These are phyloP conservation scores for Clarireedia hainanense DNA, from an alignment of 2,329 filamentous ascomycete genomes.

Conservation along the genomic window DNA sequence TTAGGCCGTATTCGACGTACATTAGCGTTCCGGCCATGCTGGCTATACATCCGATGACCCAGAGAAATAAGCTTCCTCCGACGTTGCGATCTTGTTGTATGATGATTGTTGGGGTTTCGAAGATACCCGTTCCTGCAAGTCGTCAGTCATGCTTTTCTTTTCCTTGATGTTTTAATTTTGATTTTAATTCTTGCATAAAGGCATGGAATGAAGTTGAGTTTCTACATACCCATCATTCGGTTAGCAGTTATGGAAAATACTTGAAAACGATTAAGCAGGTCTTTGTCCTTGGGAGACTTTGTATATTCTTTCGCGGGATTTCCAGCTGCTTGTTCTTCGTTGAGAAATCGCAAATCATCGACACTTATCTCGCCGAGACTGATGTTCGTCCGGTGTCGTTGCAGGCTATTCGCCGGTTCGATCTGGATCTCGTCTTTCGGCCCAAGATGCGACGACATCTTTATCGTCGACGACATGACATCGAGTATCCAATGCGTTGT, in stretches of 20 bases:
- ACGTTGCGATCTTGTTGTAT: constrained; percentile 38
- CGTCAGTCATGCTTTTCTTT: background rate
- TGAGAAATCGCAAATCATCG: background rate
- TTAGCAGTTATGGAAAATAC: constrained; percentile 3
- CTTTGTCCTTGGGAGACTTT: background rate
- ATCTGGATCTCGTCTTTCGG: background rate
- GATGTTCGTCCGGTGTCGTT: background rate
- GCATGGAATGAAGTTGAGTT: no score
- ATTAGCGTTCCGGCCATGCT: constrained; percentile 18
- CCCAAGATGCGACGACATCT: background rate
- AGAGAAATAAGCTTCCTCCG: constrained; percentile 44
- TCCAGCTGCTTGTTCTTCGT: background rate
- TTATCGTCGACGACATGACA: background rate
- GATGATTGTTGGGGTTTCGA: constrained; percentile 47
- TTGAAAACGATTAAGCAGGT: constrained; percentile 7
- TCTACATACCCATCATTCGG: constrained; percentile 5
- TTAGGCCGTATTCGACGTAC: constrained; percentile 42
- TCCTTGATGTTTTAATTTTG: no score
- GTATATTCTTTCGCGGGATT: constrained; percentile 1
- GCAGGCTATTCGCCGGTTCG: background rate
- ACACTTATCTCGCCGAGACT: background rate
- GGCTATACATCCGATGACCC: constrained; percentile 39
- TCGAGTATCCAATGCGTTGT: no score
- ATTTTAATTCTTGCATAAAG: no score
- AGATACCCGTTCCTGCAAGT: constrained; percentile 20